Base-by-base conservation (phyloP, 345 rosid genomes). In the Eucalyptus rudis region DNA sequence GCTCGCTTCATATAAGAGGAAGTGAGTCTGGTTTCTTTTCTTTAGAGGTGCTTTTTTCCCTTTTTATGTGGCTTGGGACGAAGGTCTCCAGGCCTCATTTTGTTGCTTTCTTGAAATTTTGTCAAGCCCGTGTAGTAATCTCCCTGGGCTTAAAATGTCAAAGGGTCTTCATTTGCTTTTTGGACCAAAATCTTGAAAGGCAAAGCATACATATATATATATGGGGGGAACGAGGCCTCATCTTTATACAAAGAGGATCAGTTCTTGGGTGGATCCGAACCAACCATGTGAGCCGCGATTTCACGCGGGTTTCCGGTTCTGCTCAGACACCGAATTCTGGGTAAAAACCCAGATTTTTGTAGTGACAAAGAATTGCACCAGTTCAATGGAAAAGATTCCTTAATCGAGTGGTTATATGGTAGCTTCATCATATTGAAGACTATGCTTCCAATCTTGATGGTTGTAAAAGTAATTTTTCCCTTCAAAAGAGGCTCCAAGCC, bases 1-100 rank as follows among this genome's bases (percentile, higher is more conserved):
- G 91, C 94, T 95, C 88, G 97, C 99, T 90, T 93, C 96, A 33
- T 94, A 89, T 89, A 93, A 92, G 93, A 83, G 89, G 87, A 84
- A 89, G 89, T 84, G 86, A 86, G 40, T 76, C 83, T 40, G 47
- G 47, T 40, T 40, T 36, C 83, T 0, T 40, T 71, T 15, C 79
- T 66, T n/a, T n/a, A 7, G 24, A 17, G 16, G 43, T 68, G 45
- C 25, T 33, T 2, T 71, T 11, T 71, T 20, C 22, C 11, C 14
- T 5, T 20, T 3, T 36, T 36, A 3, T 40, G 47, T 1, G 81
- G 83, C 83, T 20, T 13, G 47, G 83, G 83, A 76, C 83, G 83
- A 76, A 76, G 83, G 47, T 40, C 83, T 76, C 43, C 47, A 20
- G 36, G 83, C 83, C 83, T 52, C 47, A 33, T 24, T 68, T 33